A percentile compares a stretch with the other conserved stretches of the same genome.
Conservation (phyloP, 495 filamentous ascomycete species). For the Evansstolkia leycettana region DNA sequence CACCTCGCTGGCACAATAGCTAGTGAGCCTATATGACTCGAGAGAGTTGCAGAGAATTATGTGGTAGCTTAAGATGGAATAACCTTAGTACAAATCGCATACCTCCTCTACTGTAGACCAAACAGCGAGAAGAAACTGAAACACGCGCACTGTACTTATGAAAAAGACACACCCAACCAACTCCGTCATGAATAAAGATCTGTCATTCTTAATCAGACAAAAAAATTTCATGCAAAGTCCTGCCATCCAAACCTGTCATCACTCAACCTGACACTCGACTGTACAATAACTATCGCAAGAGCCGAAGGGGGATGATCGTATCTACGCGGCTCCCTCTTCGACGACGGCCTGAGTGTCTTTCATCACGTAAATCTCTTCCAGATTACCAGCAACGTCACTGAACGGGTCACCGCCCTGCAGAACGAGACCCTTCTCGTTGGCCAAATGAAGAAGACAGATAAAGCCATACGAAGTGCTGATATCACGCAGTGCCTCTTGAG, state of each 20-base stretch:
- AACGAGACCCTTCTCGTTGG: conserved; percentile 90
- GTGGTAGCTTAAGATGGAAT: too few species aligned
- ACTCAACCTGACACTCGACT: not conserved
- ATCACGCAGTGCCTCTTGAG: conserved; percentile 70
- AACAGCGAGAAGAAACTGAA: too few species aligned
- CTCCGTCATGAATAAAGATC: not conserved
- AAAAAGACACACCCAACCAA: not conserved
- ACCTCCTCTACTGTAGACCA: too few species aligned
- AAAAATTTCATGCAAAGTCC: not conserved
- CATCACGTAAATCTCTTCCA: conserved; percentile 35
- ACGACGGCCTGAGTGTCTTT: conserved; percentile 27
- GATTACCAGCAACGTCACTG: conserved; percentile 12
- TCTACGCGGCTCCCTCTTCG: conserved; percentile 25
- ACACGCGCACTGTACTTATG: too few species aligned
- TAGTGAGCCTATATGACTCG: too few species aligned
- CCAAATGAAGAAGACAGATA: conserved; percentile 89
- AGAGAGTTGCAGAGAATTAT: too few species aligned
- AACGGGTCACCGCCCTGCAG: conserved; percentile 36
- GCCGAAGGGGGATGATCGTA: not conserved
- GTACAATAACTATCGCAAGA: not conserved
- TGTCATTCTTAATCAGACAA: not conserved
- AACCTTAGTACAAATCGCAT: too few species aligned
- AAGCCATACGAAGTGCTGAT: conserved; percentile 97
- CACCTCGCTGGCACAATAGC: too few species aligned
- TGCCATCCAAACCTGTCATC: not conserved